phyloP scores from a whole-genome alignment of 148 eudicot species.

The Arctostaphylos glauca region DNA sequence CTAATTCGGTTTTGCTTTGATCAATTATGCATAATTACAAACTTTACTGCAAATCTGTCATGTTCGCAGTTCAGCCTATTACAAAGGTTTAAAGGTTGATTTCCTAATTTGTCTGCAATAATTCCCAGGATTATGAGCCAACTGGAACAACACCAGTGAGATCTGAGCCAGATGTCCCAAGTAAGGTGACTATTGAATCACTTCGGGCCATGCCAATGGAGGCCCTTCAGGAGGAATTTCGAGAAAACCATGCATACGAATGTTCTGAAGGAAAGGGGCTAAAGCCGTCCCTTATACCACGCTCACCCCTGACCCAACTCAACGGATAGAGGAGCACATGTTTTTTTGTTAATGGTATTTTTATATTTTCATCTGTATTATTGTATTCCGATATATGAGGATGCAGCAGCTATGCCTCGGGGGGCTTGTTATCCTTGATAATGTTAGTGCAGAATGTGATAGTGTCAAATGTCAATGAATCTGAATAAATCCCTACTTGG shows the following conservation, averaged over 20 bases:
- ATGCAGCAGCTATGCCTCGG: slow-evolving; percentile 1
- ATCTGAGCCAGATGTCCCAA: slow-evolving; percentile 73
- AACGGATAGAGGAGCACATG: slow-evolving; percentile 17
- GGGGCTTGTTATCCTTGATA: slow-evolving; percentile 3
- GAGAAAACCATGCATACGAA: slow-evolving; percentile 78
- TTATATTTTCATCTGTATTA: slow-evolving; percentile 25
- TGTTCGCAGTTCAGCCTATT: not conserved
- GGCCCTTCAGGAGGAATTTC: slow-evolving; percentile 68
- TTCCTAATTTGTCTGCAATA: not conserved
- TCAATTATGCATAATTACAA: too few species aligned
- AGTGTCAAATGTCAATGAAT: slow-evolving; percentile 5
- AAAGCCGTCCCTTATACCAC: slow-evolving; percentile 67
- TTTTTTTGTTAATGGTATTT: slow-evolving; percentile 31
- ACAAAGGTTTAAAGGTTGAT: not conserved
- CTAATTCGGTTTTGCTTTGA: too few species aligned
- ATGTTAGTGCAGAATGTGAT: too few species aligned
- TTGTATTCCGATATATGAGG: slow-evolving; percentile 13
- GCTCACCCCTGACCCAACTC: slow-evolving; percentile 70
- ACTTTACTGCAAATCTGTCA: not conserved
- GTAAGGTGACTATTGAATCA: slow-evolving; percentile 77
- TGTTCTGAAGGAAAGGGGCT: slow-evolving; percentile 58
- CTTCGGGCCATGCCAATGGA: slow-evolving; percentile 86
- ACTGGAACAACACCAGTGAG: slow-evolving; percentile 77
- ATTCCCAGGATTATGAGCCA: slow-evolving; percentile 80
- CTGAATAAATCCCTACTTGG: slow-evolving; percentile 57